Conservation (phyloP, 108 stramenopile genomes). For the Cyclostephanos tholiformis region DNA sequence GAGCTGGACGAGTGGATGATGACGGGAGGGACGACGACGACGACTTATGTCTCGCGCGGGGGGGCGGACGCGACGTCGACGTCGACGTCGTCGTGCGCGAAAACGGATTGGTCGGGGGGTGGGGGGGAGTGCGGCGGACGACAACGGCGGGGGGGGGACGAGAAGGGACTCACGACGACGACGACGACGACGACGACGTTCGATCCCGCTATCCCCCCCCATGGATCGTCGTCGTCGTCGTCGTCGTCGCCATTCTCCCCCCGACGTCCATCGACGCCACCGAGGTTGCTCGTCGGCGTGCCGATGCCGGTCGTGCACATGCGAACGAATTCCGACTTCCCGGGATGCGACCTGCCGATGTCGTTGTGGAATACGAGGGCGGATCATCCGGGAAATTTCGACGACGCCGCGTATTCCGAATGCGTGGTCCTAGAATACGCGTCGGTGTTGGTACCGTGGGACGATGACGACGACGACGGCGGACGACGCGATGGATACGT, state of each 20-base stretch:
- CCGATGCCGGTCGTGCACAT: neutral
- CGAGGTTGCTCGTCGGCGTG: neutral
- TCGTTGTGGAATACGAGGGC: neutral
- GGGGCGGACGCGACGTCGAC: no score
- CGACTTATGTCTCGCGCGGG: no score
- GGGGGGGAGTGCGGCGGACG: neutral
- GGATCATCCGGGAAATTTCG: neutral
- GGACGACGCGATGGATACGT: constrained; percentile 1
- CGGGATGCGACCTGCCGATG: neutral
- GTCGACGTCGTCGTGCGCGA: no score
- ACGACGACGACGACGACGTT: neutral
- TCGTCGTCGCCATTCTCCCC: neutral
- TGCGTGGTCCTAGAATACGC: neutral
- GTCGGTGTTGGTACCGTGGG: neutral
- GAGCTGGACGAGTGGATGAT: no score
- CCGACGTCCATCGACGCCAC: neutral
- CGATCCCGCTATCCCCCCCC: neutral
- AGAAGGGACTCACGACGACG: neutral
- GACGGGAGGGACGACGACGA: no score
- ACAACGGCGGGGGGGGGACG: no score
- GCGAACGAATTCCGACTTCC: constrained; percentile 11
- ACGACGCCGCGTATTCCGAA: constrained; percentile 3
- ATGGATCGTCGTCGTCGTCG: neutral
- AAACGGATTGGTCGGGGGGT: no score
- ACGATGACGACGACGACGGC: neutral